Evolutionary conservation across 1,284 basidiomycete genomes (phyloP), one percentile per base, ranked within the genome.

Genomic region (Cutaneotrichosporon mucoides): DNA sequence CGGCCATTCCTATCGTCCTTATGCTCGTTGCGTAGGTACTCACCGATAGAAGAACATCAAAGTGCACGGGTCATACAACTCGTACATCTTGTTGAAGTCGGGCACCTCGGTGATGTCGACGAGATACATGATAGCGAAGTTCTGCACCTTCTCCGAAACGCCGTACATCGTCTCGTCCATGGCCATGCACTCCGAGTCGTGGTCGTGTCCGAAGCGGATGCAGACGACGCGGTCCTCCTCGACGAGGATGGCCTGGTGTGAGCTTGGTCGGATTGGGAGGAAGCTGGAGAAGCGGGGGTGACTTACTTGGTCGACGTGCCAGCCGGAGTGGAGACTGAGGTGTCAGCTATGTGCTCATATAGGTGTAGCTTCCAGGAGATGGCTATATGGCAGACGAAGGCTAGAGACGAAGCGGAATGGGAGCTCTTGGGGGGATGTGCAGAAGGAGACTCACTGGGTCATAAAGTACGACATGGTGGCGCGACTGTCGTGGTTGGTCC

Each of bases 31-130:
- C 24, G 24, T 24, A 24, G 16, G 10, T 24, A 65, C 86, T 58
- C 66, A 92, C 90, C 92, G 86, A 79, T 95, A 95, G 80, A 95
- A 95, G 83, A 95, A 95, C 93, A 97, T 97, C 70, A 95, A 89
- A 1, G 93, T 96, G 76, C 91, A 95, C 2, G 88, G 86, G 72
- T 97, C 93, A 76, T 97, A 97, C 77, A 97, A 80, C 65, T 79
- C 78, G 73, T 79, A 79, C 78, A 79, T 79, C 69, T 96, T 99
- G 80, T 95, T 99, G 79, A 99, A 99, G 75, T 99, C 95, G 1
- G 96, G 96, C 1, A 99, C 96, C 67, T 93, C 87, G 0, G 92
- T 97, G 72, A 96, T 97, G 76, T 99, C 95, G 35, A 88, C 88
- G 12, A 97, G 82, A 74, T 96, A 99, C 66, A 98, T 90, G 65